These are phyloP conservation scores for Mucor lusitanicus DNA, from an alignment of 371 early-diverging fungal genomes.

Conservation along the genomic window DNA sequence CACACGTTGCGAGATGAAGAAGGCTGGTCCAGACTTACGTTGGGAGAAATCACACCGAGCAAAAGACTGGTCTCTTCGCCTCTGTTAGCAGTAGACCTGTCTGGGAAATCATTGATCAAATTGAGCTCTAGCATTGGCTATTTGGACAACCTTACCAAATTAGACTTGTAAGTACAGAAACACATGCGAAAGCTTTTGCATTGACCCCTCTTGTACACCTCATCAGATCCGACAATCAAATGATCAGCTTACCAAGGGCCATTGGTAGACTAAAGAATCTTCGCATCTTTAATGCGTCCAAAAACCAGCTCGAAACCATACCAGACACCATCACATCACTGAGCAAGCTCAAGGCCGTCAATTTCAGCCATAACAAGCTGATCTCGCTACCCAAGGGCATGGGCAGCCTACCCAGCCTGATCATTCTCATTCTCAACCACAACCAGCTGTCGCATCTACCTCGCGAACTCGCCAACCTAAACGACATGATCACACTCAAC, in stretches of 20 bases:
- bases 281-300: conserved; percentile 32
- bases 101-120: conserved; percentile 34
- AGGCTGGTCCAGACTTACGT: conserved; percentile 37
- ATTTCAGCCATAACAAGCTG: conserved; percentile 60
- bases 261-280: conserved; percentile 40
- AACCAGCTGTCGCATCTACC: conserved; percentile 63
- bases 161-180: conserved; percentile 33
- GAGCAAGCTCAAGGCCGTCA: conserved; percentile 32
- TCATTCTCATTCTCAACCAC: conserved; percentile 55
- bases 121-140: conserved; percentile 45
- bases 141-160: conserved; percentile 39
- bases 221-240: conserved; percentile 47
- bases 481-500: conserved; percentile 62
- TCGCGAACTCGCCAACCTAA: conserved; percentile 47
- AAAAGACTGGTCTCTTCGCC: conserved; percentile 22
- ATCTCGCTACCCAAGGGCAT: conserved; percentile 66
- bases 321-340: conserved; percentile 39
- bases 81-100: conserved; percentile 35
- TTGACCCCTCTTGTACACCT: not conserved
- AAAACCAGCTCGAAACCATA: conserved; percentile 37
- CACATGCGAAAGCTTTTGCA: not conserved
- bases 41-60: conserved; percentile 27
- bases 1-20: conserved; percentile 17
- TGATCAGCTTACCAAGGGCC: conserved; percentile 42
- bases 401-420: conserved; percentile 57